Evolutionary conservation across 352 stramenopile genomes (phyloP), one percentile per base, ranked within the genome.

Genomic region (Globisporangium parvum): DNA sequence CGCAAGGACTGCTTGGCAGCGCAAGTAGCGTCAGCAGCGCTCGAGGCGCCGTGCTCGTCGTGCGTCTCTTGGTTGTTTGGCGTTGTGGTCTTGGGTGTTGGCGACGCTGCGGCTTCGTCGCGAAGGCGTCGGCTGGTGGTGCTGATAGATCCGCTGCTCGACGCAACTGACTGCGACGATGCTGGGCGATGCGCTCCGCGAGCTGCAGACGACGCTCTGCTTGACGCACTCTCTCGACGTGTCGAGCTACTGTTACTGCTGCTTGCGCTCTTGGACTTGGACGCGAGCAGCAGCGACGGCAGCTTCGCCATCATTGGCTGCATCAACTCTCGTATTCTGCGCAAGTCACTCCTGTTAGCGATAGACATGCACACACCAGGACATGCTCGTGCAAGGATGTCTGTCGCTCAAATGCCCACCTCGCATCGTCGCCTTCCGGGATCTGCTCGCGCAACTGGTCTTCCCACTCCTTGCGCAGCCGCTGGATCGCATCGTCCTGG

Each of bases 291-390:
- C n/a, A 91, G 66, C 17, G 75, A 63, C 28, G 79, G 77, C 33
- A 93, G 37, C 60, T 87, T 93, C 20, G 72, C 71, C 53, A 90
- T 64, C 53, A 91, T 57, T 9, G 78, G 83, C 62, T 91, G 69
- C 80, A 93, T 93, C 40, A 91, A 60, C 53, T 91, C 77, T 53
- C 74, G 77, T 60, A 93, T 82, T 21, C 75, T 85, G 47, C 18
- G n/a, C n/a, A n/a, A n/a, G n/a, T n/a, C n/a, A n/a, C n/a, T n/a
- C n/a, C n/a, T n/a, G n/a, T n/a, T n/a, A n/a, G n/a, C n/a, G n/a
- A n/a, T n/a, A n/a, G n/a, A n/a, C n/a, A n/a, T n/a, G n/a, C n/a
- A n/a, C n/a, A n/a, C n/a, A n/a, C n/a, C n/a, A n/a, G n/a, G n/a
- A n/a, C n/a, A n/a, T n/a, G n/a, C n/a, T n/a, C n/a, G n/a, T n/a